These are phyloP conservation scores for Ophiorrhiza pumila DNA, from an alignment of 257 asterid genomes.

Conservation along the genomic window DNA sequence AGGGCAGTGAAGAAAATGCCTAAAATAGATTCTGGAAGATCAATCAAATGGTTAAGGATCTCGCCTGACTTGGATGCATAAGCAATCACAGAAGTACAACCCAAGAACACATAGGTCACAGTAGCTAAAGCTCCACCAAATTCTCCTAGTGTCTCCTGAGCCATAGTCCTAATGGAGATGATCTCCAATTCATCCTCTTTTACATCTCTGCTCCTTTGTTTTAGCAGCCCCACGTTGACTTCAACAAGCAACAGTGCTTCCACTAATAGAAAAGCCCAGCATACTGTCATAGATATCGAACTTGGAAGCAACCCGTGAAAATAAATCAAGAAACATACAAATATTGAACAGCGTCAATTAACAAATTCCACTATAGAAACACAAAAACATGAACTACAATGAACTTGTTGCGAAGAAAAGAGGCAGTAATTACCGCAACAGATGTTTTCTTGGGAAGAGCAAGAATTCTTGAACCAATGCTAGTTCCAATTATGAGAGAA, in stretches of 20 bases:
- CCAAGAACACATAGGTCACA: conserved; percentile 61
- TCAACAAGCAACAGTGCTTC: conserved; percentile 76
- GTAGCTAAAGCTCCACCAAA: conserved; percentile 72
- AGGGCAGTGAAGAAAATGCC: conserved; percentile 58
- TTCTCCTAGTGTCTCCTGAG: conserved; percentile 78
- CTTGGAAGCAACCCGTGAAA: conserved; percentile 78
- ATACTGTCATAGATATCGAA: conserved; percentile 54
- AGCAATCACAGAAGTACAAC: conserved; percentile 68
- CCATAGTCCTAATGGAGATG: conserved; percentile 81
- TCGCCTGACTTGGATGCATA: conserved; percentile 77
- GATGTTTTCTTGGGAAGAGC: conserved; percentile 72
- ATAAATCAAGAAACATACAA: conserved; percentile 14
- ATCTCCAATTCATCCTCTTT: conserved; percentile 48
- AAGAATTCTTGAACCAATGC: conserved; percentile 83
- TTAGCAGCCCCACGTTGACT: conserved; percentile 55
- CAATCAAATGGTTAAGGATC: conserved; percentile 53
- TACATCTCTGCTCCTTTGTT: conserved; percentile 32
- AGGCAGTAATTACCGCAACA: conserved; percentile 49
- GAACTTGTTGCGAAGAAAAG: background rate
- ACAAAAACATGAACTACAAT: background rate
- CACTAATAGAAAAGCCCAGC: conserved; percentile 74
- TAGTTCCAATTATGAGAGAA: conserved; percentile 77
- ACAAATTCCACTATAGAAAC: too few species aligned
- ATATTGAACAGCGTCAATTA: conserved; percentile 7
- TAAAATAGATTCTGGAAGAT: conserved; percentile 49